Evolutionary conservation across 2,329 filamentous ascomycete genomes (phyloP).

Genomic region (Elsinoe ampelina): DNA sequence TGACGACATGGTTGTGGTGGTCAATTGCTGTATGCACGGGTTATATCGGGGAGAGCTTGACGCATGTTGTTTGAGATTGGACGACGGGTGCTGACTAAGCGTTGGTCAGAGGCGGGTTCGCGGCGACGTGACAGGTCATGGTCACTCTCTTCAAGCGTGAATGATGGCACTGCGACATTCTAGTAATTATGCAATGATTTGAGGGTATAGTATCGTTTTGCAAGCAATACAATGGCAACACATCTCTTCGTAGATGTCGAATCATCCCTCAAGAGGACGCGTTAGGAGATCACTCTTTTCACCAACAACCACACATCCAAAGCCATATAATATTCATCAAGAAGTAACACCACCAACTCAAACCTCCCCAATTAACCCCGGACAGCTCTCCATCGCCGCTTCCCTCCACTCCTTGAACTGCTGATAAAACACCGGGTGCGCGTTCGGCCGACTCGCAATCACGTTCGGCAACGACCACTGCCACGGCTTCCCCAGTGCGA

Average conservation of each 20-base stretch:
- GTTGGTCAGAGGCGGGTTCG: neutral
- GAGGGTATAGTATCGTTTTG: too few species aligned
- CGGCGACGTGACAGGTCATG: neutral
- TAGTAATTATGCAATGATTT: too few species aligned
- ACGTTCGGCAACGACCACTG: slow-evolving; percentile 14
- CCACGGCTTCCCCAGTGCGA: slow-evolving; percentile 24
- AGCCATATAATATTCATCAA: too few species aligned
- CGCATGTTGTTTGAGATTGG: slow-evolving; percentile 5
- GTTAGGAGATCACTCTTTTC: too few species aligned
- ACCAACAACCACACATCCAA: too few species aligned
- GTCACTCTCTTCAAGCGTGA: neutral
- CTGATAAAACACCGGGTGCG: slow-evolving; percentile 22
- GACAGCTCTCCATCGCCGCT: slow-evolving; percentile 17
- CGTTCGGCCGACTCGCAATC: slow-evolving; percentile 16
- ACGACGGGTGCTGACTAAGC: slow-evolving; percentile 4
- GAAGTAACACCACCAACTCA: neutral
- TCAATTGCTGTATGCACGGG: slow-evolving; percentile 12
- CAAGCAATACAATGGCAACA: too few species aligned
- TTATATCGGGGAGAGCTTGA: slow-evolving; percentile 4
- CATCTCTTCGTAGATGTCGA: too few species aligned
- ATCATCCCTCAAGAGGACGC: too few species aligned
- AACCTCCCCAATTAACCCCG: slow-evolving; percentile 1
- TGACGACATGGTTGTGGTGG: slow-evolving; percentile 23
- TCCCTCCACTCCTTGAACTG: slow-evolving; percentile 22
- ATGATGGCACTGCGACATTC: too few species aligned